phyloP scores from a whole-genome alignment of 495 filamentous ascomycete species.

The Penicillium arizonense region DNA sequence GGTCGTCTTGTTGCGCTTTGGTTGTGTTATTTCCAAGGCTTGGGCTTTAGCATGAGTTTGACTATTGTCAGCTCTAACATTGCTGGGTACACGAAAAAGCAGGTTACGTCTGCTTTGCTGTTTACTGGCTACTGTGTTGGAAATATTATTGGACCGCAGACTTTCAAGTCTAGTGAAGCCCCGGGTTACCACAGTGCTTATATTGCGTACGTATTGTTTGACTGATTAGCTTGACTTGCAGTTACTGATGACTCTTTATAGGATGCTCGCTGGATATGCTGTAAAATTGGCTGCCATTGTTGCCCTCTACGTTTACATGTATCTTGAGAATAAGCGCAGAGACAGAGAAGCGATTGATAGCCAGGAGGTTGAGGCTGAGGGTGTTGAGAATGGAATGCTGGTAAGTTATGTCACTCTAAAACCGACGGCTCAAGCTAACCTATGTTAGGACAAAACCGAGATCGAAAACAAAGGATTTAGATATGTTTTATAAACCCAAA shows the following conservation, averaged over 20 bases:
- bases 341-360: constrained; percentile 41
- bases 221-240: background rate
- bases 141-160: constrained; percentile 52
- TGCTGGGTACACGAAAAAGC: constrained; percentile 57
- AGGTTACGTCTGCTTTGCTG: constrained; percentile 48
- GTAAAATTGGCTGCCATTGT: constrained; percentile 48
- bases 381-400: constrained; percentile 53
- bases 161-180: constrained; percentile 50
- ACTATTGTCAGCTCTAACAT: constrained; percentile 47
- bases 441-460: constrained; percentile 49
- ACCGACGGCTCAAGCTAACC: background rate
- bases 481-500: constrained; percentile 40
- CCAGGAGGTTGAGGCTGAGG: constrained; percentile 40
- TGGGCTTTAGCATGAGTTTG: constrained; percentile 47
- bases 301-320: constrained; percentile 53
- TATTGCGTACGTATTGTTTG: constrained; percentile 35
- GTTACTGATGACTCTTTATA: constrained; percentile 4
- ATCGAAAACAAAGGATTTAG: constrained; percentile 55
- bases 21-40: constrained; percentile 53
- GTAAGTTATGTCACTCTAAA: constrained; percentile 11
- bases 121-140: constrained; percentile 42
- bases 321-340: constrained; percentile 49
- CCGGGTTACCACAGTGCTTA: constrained; percentile 56
- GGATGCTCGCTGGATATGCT: constrained; percentile 52
- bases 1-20: constrained; percentile 52